Evolutionary conservation across 306 rosid species (phyloP).

Genomic region (Vicia faba): DNA sequence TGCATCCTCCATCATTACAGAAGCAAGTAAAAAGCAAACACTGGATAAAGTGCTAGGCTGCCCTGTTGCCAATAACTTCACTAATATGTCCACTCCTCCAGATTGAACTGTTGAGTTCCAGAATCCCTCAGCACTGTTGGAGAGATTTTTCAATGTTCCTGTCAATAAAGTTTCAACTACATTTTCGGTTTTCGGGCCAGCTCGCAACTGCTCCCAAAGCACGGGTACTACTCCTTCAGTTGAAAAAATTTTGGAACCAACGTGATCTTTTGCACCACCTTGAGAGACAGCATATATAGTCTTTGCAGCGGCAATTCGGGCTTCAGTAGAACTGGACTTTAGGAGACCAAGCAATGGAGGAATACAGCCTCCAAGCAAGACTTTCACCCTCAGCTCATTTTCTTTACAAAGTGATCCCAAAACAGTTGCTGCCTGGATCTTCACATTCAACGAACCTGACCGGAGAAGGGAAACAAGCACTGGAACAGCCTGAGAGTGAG

Average conservation of each 20-base stretch:
- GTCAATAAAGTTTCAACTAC: conserved; percentile 85
- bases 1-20: conserved; percentile 92
- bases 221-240: conserved; percentile 99
- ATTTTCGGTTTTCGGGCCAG: conserved; percentile 72
- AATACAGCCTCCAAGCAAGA: conserved; percentile 98
- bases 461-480: conserved; percentile 99
- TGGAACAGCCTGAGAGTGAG: conserved; percentile 99
- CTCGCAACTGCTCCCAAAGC: conserved; percentile 83
- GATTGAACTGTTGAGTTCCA: conserved; percentile 87
- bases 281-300: conserved; percentile 97
- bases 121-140: conserved; percentile 92
- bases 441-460: conserved; percentile 85
- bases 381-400: conserved; percentile 94
- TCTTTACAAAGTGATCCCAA: conserved; percentile 94
- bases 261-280: conserved; percentile 91
- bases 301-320: conserved; percentile 92
- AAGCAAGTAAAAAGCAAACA: conserved; percentile 90
- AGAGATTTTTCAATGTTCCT: conserved; percentile 90
- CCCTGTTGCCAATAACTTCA: conserved; percentile 80
- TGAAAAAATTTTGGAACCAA: conserved; percentile 95
- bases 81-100: conserved; percentile 85
- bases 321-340: conserved; percentile 86
- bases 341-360: conserved; percentile 97
- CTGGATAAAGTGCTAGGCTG: conserved; percentile 79
- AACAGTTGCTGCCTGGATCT: conserved; percentile 96